Percentiles rank a stretch among this genome's conserved stretches.
phyloP scores from a whole-genome alignment of 1,139 yeast genomes.

The Ogataea hybrid region DNA sequence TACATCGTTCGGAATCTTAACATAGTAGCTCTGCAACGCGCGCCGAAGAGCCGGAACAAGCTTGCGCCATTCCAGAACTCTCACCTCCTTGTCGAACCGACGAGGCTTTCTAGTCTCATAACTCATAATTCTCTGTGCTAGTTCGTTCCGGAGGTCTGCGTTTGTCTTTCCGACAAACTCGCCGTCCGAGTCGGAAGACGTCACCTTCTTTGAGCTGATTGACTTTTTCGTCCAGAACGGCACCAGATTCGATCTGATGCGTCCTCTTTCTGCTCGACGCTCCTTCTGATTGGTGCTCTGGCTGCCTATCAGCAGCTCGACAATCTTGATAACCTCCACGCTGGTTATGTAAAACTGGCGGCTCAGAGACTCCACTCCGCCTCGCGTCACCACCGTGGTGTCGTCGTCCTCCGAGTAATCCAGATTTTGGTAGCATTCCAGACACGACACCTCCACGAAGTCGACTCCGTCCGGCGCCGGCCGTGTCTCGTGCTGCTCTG shows the following conservation, averaged over 20 bases:
- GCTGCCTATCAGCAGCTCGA: conserved; percentile 51
- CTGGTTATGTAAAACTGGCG: conserved; percentile 57
- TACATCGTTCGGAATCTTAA: conserved; percentile 39
- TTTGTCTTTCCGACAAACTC: conserved; percentile 27
- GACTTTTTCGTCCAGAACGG: conserved; percentile 70
- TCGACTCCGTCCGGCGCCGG: conserved; percentile 41
- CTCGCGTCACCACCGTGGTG: conserved; percentile 24
- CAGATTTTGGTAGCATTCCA: conserved; percentile 39
- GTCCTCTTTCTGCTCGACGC: conserved; percentile 58
- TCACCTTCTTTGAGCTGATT: conserved; percentile 47
- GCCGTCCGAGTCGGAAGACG: not conserved
- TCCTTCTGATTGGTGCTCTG: conserved; percentile 46
- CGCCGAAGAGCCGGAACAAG: conserved; percentile 57
- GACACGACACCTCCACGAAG: conserved; percentile 58
- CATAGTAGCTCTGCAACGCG: conserved; percentile 63
- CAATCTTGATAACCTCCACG: conserved; percentile 64
- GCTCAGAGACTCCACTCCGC: conserved; percentile 21
- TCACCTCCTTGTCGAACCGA: conserved; percentile 65
- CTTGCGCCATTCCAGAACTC: conserved; percentile 61
- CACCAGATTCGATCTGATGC: conserved; percentile 61
- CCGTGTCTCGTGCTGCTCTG: conserved; percentile 41
- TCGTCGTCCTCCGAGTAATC: conserved; percentile 38
- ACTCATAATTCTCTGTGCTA: conserved; percentile 66
- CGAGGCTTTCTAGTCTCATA: conserved; percentile 62
- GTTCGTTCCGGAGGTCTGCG: conserved; percentile 49